These are phyloP conservation scores for Beauveria bassiana DNA, from an alignment of 2,329 filamentous ascomycete species.

Conservation along the genomic window DNA sequence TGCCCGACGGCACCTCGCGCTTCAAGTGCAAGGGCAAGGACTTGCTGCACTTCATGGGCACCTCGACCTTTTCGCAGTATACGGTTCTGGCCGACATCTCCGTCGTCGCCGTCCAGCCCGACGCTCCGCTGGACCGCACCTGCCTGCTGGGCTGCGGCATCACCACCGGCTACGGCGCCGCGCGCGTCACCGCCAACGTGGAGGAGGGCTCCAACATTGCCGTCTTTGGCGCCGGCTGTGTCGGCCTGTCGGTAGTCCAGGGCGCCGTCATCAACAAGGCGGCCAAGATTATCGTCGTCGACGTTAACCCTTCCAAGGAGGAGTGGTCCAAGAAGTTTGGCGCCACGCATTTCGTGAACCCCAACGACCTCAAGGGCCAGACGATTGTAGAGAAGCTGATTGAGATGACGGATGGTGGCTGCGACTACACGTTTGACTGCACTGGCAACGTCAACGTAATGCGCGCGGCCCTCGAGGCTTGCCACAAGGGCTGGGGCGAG, in stretches of 20 bases:
- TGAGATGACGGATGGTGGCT: slow-evolving; percentile 96
- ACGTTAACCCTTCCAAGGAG: slow-evolving; percentile 83
- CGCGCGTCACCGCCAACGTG: slow-evolving; percentile 84
- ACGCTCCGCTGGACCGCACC: slow-evolving; percentile 91
- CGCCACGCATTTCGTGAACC: slow-evolving; percentile 95
- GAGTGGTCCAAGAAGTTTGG: slow-evolving; percentile 91
- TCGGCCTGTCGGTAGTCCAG: slow-evolving; percentile 91
- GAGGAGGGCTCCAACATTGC: slow-evolving; percentile 86
- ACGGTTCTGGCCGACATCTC: slow-evolving; percentile 98
- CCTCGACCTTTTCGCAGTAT: slow-evolving; percentile 97
- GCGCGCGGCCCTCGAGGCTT: slow-evolving; percentile 91
- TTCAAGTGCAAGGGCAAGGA: slow-evolving; percentile 95
- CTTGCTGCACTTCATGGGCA: slow-evolving; percentile 98
- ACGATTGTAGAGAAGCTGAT: slow-evolving; percentile 86
- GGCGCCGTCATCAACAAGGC: slow-evolving; percentile 82
- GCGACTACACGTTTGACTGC: slow-evolving; percentile 99
- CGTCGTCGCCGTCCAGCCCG: slow-evolving; percentile 82
- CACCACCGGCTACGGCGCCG: slow-evolving; percentile 95
- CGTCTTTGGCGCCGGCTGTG: slow-evolving; percentile 91
- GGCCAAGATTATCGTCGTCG: slow-evolving; percentile 63
- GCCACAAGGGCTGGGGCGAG: slow-evolving; percentile 99
- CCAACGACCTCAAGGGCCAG: slow-evolving; percentile 67
- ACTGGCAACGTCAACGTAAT: slow-evolving; percentile 95
- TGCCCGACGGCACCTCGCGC: slow-evolving; percentile 93
- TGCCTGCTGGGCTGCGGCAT: slow-evolving; percentile 97